Conservation (phyloP, 202 grass and related monocot species). For the Brachypodium distachyon region DNA sequence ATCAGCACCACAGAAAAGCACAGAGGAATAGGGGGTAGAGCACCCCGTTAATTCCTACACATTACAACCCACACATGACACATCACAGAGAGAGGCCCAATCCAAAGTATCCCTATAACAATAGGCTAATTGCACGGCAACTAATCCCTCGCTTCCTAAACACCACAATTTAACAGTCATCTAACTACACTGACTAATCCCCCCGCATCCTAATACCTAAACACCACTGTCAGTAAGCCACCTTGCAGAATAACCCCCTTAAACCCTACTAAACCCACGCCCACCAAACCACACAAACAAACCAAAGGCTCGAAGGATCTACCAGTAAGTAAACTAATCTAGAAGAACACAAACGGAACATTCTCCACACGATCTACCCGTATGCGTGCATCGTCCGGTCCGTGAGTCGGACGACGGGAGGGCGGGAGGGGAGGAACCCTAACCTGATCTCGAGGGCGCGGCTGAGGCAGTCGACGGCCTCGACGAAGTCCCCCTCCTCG, state of each 20-base stretch:
- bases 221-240: background rate
- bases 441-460: slow-evolving; percentile 74
- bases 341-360: background rate
- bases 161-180: no score
- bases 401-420: background rate
- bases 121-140: background rate
- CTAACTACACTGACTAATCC: no score
- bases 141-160: background rate
- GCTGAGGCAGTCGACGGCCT: slow-evolving; percentile 65
- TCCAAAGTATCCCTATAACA: background rate
- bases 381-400: background rate
- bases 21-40: no score
- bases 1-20: no score
- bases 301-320: background rate
- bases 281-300: background rate
- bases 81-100: background rate
- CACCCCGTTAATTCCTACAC: no score
- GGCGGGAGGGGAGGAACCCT: background rate
- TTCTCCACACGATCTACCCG: background rate
- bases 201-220: no score
- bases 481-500: slow-evolving; percentile 59
- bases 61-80: background rate
- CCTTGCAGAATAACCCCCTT: background rate
- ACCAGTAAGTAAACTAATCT: background rate
- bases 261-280: slow-evolving; percentile 11